Evolutionary conservation across 805 yeast species (phyloP), one percentile per base, ranked within the genome.

Genomic region (Starmerella stellata): DNA sequence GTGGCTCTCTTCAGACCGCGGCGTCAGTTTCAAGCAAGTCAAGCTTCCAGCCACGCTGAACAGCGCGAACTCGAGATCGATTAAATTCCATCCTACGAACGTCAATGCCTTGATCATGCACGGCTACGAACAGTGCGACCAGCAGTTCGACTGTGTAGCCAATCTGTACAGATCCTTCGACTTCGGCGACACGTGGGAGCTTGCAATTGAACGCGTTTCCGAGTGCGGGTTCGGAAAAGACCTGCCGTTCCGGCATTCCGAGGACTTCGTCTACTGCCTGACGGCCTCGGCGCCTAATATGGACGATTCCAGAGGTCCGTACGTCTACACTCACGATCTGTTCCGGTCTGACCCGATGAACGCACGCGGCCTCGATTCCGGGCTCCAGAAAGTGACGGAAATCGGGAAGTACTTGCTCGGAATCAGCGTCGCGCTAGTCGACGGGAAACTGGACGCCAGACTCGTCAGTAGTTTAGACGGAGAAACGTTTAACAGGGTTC

Each of bases 401-500:
- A 21, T 32, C 18, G 35, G 35, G 8, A 15, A 32, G 8, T 37
- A 4, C 17, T 18, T 21, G 36, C 20, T 19, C 38, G 30, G 30
- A 14, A 16, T 21, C 19, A 17, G 13, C 19, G 16, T 14, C 5
- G 16, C 7, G 16, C 20, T 25, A 21, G 17, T 4, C 24, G 27
- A 16, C n/a, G 58, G 68, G 24, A 58, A 58, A 14, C 58, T 60
- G 14, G 70, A 63, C 13, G 60, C 83, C 38, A 65, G 67, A 37
- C 87, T 92, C 0, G 68, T 65, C 47, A 82, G 82, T 1, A 74
- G 95, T 1, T 68, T 72, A 15, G 87, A 87, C 57, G 96, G 96
- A 16, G 44, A 51, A 4, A 63, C 58, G 8, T 90, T 75, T 65
- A 81, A 93, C 0, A 77, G 70, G 41, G 90, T 90, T 0, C 65